These are phyloP conservation scores for Lipomyces yarrowii DNA, from an alignment of 1,139 yeast species.

Conservation along the genomic window DNA sequence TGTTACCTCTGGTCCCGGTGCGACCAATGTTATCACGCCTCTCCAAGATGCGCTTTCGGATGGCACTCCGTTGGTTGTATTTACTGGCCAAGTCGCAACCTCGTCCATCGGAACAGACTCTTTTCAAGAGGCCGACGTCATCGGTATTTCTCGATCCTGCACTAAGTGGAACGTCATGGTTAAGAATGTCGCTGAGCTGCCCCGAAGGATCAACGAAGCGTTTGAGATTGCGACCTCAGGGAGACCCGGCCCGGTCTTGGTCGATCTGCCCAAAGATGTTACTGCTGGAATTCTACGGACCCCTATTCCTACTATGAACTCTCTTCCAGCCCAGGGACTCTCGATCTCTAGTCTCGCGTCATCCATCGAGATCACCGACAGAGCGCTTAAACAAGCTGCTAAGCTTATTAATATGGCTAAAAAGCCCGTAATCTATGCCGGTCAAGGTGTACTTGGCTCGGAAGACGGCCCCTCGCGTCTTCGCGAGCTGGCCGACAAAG, in stretches of 20 bases:
- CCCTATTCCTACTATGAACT: slow-evolving; percentile 88
- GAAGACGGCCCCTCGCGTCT: slow-evolving; percentile 79
- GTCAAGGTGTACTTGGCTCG: slow-evolving; percentile 83
- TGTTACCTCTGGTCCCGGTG: slow-evolving; percentile 98
- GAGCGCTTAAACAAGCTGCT: slow-evolving; percentile 77
- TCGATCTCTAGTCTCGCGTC: slow-evolving; percentile 51
- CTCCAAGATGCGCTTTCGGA: slow-evolving; percentile 97
- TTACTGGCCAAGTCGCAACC: slow-evolving; percentile 96
- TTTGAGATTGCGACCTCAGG: slow-evolving; percentile 95
- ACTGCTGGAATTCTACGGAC: slow-evolving; percentile 87
- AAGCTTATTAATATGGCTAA: slow-evolving; percentile 76
- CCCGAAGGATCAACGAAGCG: slow-evolving; percentile 94
- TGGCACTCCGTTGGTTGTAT: slow-evolving; percentile 97
- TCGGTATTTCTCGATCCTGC: slow-evolving; percentile 95
- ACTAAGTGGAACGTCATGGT: slow-evolving; percentile 99
- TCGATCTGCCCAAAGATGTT: slow-evolving; percentile 96
- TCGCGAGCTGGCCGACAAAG: slow-evolving; percentile 86
- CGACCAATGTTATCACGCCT: slow-evolving; percentile 95
- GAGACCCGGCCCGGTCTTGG: slow-evolving; percentile 97
- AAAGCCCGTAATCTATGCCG: slow-evolving; percentile 86
- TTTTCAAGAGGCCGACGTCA: slow-evolving; percentile 97
- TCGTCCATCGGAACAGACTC: slow-evolving; percentile 96
- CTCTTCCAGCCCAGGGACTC: slow-evolving; percentile 60
- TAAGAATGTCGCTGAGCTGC: slow-evolving; percentile 88
- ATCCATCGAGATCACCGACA: slow-evolving; percentile 67